These are phyloP conservation scores for Corynascus novoguineensis DNA, from an alignment of 495 filamentous ascomycete species.

Conservation along the genomic window DNA sequence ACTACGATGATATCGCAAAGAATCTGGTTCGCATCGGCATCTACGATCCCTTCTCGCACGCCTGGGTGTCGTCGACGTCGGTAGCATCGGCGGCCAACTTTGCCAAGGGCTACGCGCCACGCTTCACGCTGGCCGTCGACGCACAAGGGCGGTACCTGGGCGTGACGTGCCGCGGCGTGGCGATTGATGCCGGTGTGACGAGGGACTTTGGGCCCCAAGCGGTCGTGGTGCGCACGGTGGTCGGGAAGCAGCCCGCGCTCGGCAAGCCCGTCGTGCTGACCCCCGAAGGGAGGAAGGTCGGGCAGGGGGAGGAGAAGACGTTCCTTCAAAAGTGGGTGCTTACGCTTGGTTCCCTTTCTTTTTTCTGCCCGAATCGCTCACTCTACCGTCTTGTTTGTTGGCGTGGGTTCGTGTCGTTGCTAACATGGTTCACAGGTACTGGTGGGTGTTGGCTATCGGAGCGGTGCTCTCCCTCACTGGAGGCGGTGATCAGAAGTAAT, in stretches of 20 bases:
- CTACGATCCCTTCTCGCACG: slow-evolving; percentile 35
- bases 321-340: slow-evolving; percentile 63
- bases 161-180: slow-evolving; percentile 37
- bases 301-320: slow-evolving; percentile 56
- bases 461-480: slow-evolving; percentile 33
- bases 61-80: slow-evolving; percentile 46
- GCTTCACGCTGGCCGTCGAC: slow-evolving; percentile 39
- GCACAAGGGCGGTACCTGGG: slow-evolving; percentile 30
- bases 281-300: slow-evolving; percentile 52
- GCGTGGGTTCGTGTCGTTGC: not conserved
- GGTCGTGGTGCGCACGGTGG: slow-evolving; percentile 39
- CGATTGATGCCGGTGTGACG: slow-evolving; percentile 51
- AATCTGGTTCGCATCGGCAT: slow-evolving; percentile 45
- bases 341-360: no score
- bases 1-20: not conserved
- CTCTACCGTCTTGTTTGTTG: slow-evolving; percentile 18
- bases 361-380: no score
- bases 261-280: slow-evolving; percentile 62
- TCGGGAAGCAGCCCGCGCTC: slow-evolving; percentile 51
- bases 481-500: slow-evolving; percentile 40
- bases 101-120: slow-evolving; percentile 48
- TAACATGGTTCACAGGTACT: slow-evolving; percentile 39
- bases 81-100: slow-evolving; percentile 46
- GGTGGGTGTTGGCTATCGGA: slow-evolving; percentile 48
- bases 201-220: slow-evolving; percentile 54